Evolutionary conservation across 371 early-diverging fungal species (phyloP).

Genomic region (Apophysomyces ossiformis): DNA sequence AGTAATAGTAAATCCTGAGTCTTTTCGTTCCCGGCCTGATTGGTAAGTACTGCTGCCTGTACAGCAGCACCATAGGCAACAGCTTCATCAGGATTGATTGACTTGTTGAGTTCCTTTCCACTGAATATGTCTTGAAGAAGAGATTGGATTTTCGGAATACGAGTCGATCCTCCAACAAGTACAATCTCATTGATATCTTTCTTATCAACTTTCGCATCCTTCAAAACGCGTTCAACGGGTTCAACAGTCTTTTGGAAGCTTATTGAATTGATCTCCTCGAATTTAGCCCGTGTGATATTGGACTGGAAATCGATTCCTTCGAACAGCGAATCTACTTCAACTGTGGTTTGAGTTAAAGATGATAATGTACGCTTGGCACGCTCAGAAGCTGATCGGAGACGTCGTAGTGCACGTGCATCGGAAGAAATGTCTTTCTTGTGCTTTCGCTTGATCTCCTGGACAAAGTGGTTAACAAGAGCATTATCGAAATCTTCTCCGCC

Average conservation of each 20-base stretch:
- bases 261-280: conserved; percentile 92
- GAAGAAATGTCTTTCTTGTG: conserved; percentile 76
- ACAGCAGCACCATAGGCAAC: conserved; percentile 97
- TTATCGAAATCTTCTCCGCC: conserved; percentile 99
- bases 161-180: conserved; percentile 99
- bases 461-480: conserved; percentile 79
- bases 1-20: conserved; percentile 73
- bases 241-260: conserved; percentile 83
- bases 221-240: conserved; percentile 81
- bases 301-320: conserved; percentile 88
- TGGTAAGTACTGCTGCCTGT: conserved; percentile 85
- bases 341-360: conserved; percentile 78
- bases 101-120: conserved; percentile 84
- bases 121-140: conserved; percentile 94
- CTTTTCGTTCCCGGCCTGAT: conserved; percentile 69
- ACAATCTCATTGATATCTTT: conserved; percentile 93
- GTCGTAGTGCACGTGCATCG: conserved; percentile 88
- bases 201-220: conserved; percentile 95
- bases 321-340: conserved; percentile 90
- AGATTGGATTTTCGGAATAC: conserved; percentile 99
- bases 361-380: conserved; percentile 97
- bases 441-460: conserved; percentile 87
- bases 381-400: conserved; percentile 94
- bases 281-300: conserved; percentile 91
- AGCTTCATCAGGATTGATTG: conserved; percentile 95